Base-by-base conservation (phyloP, 2,329 filamentous ascomycete species). In the Rosellinia necatrix region DNA sequence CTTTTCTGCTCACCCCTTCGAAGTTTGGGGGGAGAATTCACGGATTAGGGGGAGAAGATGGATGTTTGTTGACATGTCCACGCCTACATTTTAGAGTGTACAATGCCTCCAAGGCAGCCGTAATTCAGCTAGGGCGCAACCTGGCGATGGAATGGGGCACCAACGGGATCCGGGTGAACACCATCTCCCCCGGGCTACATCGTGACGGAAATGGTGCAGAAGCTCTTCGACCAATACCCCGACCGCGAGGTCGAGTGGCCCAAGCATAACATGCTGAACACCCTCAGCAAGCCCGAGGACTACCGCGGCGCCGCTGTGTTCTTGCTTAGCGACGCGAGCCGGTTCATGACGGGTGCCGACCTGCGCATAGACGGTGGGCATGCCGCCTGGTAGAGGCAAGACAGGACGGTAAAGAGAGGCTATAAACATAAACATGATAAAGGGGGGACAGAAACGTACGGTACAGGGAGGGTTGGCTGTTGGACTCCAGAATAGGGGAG, bases 241-340 rank as follows among this genome's bases (percentile, higher is more conserved):
- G 89, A 92, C 66, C 79, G 83, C 49, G 76, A 76, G 59, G 72
- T 72, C 22, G 81, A 86, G 58, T 96, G 92, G 92, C 84, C 89
- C 13, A 87, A 81, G 65, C 87, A 93, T 74, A 96, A 96, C 74
- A 94, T 96, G 91, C 78, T 96, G 49, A 85, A 82, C 24, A 81
- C 85, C 29, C 76, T 91, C 57, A 89, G 86, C 67, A 75, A 74
- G 19, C 87, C 88, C 0, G 77, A 85, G 44, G 88, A 92, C 71
- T 90, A 89, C 71, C 82, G 87, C 44, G 87, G 88, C 4, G 86
- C 88, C 1, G 87, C 86, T 2, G 81, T 88, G 8, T 90, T 88
- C 69, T 75, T 88, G 62, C 74, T 89, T 19, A 86, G 83, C 64
- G 83, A 87, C 65, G 86, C 85, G 2, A 87, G 84, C 69, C 82